Evolutionary conservation across 768 basidiomycete genomes (phyloP).

Genomic region (Calocera cornea): DNA sequence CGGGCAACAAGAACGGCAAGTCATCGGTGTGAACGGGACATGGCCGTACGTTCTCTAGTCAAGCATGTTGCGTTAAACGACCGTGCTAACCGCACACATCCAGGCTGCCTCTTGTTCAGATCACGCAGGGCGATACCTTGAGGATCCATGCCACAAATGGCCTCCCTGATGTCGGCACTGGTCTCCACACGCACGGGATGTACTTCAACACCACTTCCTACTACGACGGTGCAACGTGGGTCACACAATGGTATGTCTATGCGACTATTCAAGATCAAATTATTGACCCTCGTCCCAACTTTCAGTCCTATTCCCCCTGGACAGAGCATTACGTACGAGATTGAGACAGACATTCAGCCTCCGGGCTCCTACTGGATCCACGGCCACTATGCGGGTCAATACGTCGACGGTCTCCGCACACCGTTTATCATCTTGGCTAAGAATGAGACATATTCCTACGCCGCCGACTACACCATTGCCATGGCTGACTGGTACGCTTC

Average conservation of each 20-base stretch:
- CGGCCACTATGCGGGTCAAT: constrained; percentile 44
- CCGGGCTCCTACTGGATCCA: constrained; percentile 63
- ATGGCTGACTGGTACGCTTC: constrained; percentile 59
- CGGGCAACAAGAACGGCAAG: constrained; percentile 22
- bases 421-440: constrained; percentile 56
- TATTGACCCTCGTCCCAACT: neutral
- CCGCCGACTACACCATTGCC: constrained; percentile 82
- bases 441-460: constrained; percentile 43
- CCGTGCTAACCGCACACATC: neutral
- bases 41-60: constrained; percentile 27
- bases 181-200: constrained; percentile 30
- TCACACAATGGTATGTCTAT: constrained; percentile 24
- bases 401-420: constrained; percentile 81
- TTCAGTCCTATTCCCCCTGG: constrained; percentile 22
- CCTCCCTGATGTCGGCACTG: constrained; percentile 20
- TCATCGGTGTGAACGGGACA: constrained; percentile 29
- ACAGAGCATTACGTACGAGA: constrained; percentile 21
- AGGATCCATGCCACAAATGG: constrained; percentile 25
- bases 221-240: constrained; percentile 30
- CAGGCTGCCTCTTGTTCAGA: constrained; percentile 23
- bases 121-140: constrained; percentile 26
- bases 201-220: constrained; percentile 27
- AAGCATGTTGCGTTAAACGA: neutral
- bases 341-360: constrained; percentile 14
- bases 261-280: neutral